phyloP scores from a whole-genome alignment of 257 asterid genomes.

The Linaria vulgaris region DNA sequence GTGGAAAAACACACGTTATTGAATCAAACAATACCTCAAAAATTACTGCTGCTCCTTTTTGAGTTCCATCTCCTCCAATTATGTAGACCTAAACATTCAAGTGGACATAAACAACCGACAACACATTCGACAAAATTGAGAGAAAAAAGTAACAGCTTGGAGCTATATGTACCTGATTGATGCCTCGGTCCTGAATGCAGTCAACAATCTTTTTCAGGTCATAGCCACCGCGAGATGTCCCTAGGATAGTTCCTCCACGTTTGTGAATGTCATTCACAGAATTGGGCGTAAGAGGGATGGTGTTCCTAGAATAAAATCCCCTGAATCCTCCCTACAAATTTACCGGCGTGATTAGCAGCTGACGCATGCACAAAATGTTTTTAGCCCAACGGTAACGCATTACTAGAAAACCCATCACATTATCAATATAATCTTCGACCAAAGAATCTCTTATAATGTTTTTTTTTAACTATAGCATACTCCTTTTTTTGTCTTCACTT shows the following conservation, averaged over 20 bases:
- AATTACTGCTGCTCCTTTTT: conserved; percentile 84
- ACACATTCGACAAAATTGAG: background rate
- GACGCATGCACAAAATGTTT: background rate
- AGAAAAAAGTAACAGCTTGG: background rate
- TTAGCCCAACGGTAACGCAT: too few species aligned
- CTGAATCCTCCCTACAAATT: conserved; percentile 74
- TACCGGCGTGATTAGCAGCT: conserved; percentile 20
- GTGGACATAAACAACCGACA: background rate
- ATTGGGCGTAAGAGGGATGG: conserved; percentile 61
- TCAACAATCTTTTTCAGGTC: conserved; percentile 84
- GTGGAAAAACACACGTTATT: background rate
- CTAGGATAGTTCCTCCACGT: conserved; percentile 89
- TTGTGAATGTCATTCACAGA: conserved; percentile 78
- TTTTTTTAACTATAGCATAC: too few species aligned
- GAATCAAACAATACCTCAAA: conserved; percentile 59
- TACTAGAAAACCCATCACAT: too few species aligned
- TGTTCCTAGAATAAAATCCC: conserved; percentile 83
- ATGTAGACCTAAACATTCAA: conserved; percentile 61
- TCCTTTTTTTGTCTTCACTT: too few species aligned
- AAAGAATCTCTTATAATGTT: too few species aligned
- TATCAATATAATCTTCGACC: too few species aligned
- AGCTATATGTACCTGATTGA: conserved; percentile 61
- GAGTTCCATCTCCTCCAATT: conserved; percentile 96
- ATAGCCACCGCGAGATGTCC: conserved; percentile 87
- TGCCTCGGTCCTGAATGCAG: conserved; percentile 89